Evolutionary conservation across 345 rosid species (phyloP).

Genomic region (thale cress (Arabidopsis thaliana)): DNA sequence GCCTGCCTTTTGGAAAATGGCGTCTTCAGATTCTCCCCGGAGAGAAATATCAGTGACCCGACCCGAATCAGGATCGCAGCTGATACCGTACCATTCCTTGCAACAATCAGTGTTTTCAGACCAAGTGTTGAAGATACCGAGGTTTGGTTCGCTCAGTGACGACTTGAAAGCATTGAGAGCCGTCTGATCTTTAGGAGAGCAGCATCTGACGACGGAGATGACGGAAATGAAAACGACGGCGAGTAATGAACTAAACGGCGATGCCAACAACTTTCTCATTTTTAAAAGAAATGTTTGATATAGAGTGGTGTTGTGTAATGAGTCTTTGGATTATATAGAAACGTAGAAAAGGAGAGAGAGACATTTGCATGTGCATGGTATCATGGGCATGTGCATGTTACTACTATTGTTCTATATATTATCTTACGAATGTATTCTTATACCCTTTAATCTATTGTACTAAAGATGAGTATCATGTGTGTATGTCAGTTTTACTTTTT

Average conservation of each 20-base stretch:
- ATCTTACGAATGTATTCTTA: slow-evolving; percentile 18
- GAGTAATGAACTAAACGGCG: slow-evolving; percentile 35
- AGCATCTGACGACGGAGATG: slow-evolving; percentile 49
- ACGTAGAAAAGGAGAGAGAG: slow-evolving; percentile 20
- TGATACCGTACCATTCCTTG: slow-evolving; percentile 76
- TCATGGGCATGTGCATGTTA: slow-evolving; percentile 46
- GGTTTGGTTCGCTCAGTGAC: slow-evolving; percentile 66
- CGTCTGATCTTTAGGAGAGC: slow-evolving; percentile 61
- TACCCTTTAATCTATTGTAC: slow-evolving; percentile 4
- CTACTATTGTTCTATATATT: slow-evolving; percentile 15
- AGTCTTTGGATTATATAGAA: slow-evolving; percentile 42
- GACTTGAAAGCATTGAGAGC: slow-evolving; percentile 69
- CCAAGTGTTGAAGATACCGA: slow-evolving; percentile 85
- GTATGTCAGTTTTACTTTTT: slow-evolving; percentile 35
- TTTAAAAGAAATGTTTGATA: slow-evolving; percentile 4
- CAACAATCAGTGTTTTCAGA: slow-evolving; percentile 65
- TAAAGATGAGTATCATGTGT: slow-evolving; percentile 40
- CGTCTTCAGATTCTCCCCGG: slow-evolving; percentile 95
- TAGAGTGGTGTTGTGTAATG: slow-evolving; percentile 23
- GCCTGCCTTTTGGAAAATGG: slow-evolving; percentile 72
- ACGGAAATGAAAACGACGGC: slow-evolving; percentile 44
- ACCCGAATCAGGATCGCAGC: slow-evolving; percentile 69
- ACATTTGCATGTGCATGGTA: slow-evolving; percentile 49
- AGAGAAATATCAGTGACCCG: slow-evolving; percentile 81
- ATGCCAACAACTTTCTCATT: slow-evolving; percentile 41